Evolutionary conservation across 176 grass and related monocot genomes (phyloP).

Genomic region (Phoenix dactylifera): DNA sequence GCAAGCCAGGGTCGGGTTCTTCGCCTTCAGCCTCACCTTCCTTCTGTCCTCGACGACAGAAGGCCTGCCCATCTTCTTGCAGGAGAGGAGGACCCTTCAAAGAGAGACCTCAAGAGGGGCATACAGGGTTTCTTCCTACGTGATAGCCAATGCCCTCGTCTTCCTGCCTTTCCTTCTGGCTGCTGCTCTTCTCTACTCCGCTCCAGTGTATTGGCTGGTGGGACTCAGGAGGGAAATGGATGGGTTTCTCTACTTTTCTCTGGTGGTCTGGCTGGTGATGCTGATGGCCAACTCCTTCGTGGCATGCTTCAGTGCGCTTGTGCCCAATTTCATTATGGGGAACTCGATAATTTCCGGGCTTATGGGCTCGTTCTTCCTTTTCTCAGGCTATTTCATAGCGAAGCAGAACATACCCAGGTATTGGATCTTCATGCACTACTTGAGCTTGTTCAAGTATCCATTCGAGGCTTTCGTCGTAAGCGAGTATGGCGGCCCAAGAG

Average conservation of each 20-base stretch:
- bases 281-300: conserved; percentile 79
- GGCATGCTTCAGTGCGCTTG: conserved; percentile 69
- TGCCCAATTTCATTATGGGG: conserved; percentile 81
- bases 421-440: conserved; percentile 97
- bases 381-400: conserved; percentile 88
- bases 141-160: conserved; percentile 50
- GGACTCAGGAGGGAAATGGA: conserved; percentile 45
- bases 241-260: conserved; percentile 66
- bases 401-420: conserved; percentile 69
- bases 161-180: conserved; percentile 65
- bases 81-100: conserved; percentile 69
- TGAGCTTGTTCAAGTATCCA: conserved; percentile 93
- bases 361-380: conserved; percentile 95
- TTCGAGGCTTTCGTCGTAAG: conserved; percentile 78
- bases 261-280: conserved; percentile 89
- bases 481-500: conserved; percentile 49
- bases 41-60: conserved; percentile 38
- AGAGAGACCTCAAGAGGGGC: conserved; percentile 73
- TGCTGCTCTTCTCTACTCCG: conserved; percentile 46
- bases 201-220: conserved; percentile 84
- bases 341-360: conserved; percentile 68
- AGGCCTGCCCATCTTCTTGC: conserved; percentile 74
- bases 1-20: neutral
- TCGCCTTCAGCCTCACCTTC: neutral
- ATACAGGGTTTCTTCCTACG: conserved; percentile 82